These are phyloP conservation scores for Chlamydomonas sp. DNA, from an alignment of 139 green algal species.

Conservation along the genomic window DNA sequence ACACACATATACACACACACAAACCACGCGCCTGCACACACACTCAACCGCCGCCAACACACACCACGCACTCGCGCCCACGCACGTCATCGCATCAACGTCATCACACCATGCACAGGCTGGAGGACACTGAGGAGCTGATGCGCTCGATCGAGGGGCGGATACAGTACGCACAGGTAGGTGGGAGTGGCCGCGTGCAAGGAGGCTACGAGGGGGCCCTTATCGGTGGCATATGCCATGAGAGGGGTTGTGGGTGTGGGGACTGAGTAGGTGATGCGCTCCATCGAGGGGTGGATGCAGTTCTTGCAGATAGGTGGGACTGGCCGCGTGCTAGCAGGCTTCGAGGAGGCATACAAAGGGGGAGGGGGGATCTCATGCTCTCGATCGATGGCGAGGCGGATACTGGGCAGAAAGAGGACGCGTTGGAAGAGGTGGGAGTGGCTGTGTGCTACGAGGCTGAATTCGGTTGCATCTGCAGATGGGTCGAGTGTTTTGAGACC, in stretches of 20 bases:
- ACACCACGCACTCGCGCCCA: no score
- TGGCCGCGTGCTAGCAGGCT: no score
- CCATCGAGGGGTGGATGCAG: neutral
- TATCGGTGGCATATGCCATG: neutral
- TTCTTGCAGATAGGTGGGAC: constrained; percentile 5
- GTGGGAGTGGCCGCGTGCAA: neutral
- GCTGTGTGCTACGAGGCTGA: constrained; percentile 24
- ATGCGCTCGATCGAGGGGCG: neutral
- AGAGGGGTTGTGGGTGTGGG: neutral
- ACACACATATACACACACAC: no score
- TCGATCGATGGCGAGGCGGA: neutral
- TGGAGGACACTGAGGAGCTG: neutral
- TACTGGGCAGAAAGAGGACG: neutral
- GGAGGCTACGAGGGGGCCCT: neutral
- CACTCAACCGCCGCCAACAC: no score
- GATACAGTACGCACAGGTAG: neutral
- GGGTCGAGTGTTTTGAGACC: no score
- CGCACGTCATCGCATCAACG: no score
- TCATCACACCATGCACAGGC: constrained; percentile 1
- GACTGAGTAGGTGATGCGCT: neutral
- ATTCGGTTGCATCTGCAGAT: no score
- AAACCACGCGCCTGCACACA: no score
- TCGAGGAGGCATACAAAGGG: neutral
- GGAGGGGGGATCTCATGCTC: no score
- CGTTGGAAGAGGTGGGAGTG: neutral